Evolutionary conservation across 1,284 basidiomycete genomes (phyloP).

Genomic region (Ustilago vetiveriae): DNA sequence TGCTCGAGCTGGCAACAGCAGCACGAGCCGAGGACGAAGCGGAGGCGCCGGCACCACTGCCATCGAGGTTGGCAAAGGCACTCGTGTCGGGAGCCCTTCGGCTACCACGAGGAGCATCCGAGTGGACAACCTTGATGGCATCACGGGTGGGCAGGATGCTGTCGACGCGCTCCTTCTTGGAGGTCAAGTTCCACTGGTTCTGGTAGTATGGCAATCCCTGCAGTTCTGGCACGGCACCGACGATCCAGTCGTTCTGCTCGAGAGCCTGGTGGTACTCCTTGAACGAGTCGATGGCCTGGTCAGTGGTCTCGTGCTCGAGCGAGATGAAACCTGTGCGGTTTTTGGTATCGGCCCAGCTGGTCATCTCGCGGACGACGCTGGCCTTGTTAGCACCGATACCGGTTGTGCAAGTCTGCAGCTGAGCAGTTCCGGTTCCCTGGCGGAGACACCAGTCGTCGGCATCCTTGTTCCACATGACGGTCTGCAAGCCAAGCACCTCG

Average conservation of each 20-base stretch:
- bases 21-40: constrained; percentile 18
- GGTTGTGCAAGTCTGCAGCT: constrained; percentile 46
- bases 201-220: constrained; percentile 58
- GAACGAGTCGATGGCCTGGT: constrained; percentile 57
- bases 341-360: constrained; percentile 35
- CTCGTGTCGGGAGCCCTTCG: constrained; percentile 36
- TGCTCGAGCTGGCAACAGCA: constrained; percentile 5
- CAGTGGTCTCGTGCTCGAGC: constrained; percentile 61
- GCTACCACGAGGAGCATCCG: constrained; percentile 38
- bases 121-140: constrained; percentile 43
- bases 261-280: constrained; percentile 41
- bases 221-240: constrained; percentile 46
- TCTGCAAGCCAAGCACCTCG: constrained; percentile 59
- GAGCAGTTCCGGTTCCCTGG: constrained; percentile 53
- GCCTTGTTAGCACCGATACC: constrained; percentile 38
- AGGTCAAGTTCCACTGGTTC: constrained; percentile 54
- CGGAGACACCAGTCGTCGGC: constrained; percentile 62
- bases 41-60: constrained; percentile 15
- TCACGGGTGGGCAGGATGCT: constrained; percentile 44
- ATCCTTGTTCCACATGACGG: constrained; percentile 61
- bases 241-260: constrained; percentile 42
- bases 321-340: constrained; percentile 55
- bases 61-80: constrained; percentile 39
- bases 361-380: constrained; percentile 40
- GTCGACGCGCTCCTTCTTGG: constrained; percentile 29